These are phyloP conservation scores for Bimuria novae-zelandiae DNA, from an alignment of 2,329 filamentous ascomycete genomes.

Conservation along the genomic window DNA sequence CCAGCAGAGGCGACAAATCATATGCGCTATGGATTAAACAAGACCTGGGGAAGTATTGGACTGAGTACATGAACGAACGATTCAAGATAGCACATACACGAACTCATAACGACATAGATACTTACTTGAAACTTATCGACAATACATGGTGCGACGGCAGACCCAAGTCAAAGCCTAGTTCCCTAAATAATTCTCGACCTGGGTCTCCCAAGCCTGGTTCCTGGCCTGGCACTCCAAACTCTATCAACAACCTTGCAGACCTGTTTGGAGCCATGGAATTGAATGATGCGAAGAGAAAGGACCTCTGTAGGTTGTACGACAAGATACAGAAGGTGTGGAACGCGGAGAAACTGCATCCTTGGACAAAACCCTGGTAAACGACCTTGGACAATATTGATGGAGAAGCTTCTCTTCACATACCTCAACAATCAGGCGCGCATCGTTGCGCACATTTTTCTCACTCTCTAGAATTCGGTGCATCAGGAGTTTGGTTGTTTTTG, in stretches of 20 bases:
- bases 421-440: too few relatives aligned
- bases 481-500: too few relatives aligned
- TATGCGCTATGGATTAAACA: conserved; percentile 4
- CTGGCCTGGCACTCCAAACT: background rate
- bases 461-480: too few relatives aligned
- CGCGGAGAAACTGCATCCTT: background rate
- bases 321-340: background rate
- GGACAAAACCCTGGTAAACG: background rate
- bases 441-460: too few relatives aligned
- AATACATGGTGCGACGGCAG: conserved; percentile 2
- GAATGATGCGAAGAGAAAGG: background rate
- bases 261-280: background rate
- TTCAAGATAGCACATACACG: conserved; percentile 7
- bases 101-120: conserved; percentile 4
- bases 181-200: background rate
- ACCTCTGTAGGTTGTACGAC: background rate
- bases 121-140: conserved; percentile 1
- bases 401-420: too few relatives aligned
- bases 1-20: background rate
- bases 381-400: too few relatives aligned
- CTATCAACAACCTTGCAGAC: background rate
- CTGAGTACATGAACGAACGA: conserved; percentile 9
- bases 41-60: conserved; percentile 1
- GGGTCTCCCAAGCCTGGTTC: too few relatives aligned
- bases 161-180: background rate